Evolutionary conservation across 768 basidiomycete genomes (phyloP), one percentile per base, ranked within the genome.

Genomic region (Boletus reticulatus): DNA sequence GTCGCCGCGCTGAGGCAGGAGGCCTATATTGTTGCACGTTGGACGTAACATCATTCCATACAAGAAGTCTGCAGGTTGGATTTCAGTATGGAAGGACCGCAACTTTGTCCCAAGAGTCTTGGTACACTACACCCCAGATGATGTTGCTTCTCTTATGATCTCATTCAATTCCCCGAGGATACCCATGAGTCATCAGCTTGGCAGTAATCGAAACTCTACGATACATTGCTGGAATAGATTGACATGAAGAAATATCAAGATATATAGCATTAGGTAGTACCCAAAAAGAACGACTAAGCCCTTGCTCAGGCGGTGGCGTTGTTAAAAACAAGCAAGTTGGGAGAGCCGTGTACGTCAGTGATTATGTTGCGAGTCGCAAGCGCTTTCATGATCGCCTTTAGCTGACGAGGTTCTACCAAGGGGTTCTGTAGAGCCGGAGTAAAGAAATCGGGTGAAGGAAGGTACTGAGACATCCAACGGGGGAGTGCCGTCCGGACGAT

Each of bases 261-360:
- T 31, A 44, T 12, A 53, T 46, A 45, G 49, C 43, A 57, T 55
- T 45, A 47, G n/a, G 24, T 37, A 53, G 36, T 20, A 44, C 39
- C 44, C 44, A n/a, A 45, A 27, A 39, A 5, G 2, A 29, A 34
- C 20, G n/a, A 41, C 10, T 17, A 6, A 4, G 12, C 24, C 36
- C 22, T 34, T 24, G 27, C 24, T 67, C 50, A 65, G 3, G 43
- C 49, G 8, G 88, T 89, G 7, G 81, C 85, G 61, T 93, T 93
- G 78, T 93, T 93, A 76, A 82, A 94, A 60, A 90, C 80, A 66
- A 94, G 77, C 69, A 84, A 59, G 76, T 94, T 93, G 41, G 80
- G 74, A 4, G 89, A 87, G 46, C 80, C 71, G 3, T 83, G 83
- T 10, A 75, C 58, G 11, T 80, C 77, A 0, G 53, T 27, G 12